These are phyloP conservation scores for Blepharisma stoltei DNA, from an alignment of 73 alveolate genomes.

Conservation along the genomic window DNA sequence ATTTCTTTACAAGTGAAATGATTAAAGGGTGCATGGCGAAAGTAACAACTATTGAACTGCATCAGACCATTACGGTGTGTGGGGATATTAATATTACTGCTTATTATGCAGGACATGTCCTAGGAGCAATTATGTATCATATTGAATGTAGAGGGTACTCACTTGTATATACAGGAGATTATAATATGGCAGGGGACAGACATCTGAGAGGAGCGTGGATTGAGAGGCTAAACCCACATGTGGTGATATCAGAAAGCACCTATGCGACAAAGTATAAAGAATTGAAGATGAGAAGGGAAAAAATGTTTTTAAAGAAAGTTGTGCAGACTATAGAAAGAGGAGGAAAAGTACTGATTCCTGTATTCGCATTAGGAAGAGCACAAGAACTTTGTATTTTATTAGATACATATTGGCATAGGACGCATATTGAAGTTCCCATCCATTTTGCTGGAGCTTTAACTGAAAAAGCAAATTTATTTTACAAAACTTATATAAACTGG, in stretches of 20 bases:
- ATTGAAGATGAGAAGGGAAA: conserved; percentile 95
- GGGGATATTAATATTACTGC: conserved; percentile 76
- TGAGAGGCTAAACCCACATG: conserved; percentile 86
- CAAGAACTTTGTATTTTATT: conserved; percentile 96
- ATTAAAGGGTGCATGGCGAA: conserved; percentile 36
- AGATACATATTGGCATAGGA: conserved; percentile 97
- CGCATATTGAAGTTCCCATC: conserved; percentile 43
- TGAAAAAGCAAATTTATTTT: conserved; percentile 82
- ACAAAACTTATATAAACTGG: conserved; percentile 89
- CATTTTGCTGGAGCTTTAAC: conserved; percentile 46
- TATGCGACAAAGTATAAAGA: conserved; percentile 88
- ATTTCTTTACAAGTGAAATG: conserved; percentile 37
- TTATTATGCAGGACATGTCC: conserved; percentile 99
- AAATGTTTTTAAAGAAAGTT: conserved; percentile 89
- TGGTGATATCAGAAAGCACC: conserved; percentile 91
- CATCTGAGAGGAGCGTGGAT: conserved; percentile 97
- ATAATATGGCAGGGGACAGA: conserved; percentile 91
- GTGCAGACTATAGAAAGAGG: conserved; percentile 96
- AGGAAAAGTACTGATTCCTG: conserved; percentile 98
- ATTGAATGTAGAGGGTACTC: conserved; percentile 48
- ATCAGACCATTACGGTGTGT: conserved; percentile 11
- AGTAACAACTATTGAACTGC: conserved; percentile 30
- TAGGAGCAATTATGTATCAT: conserved; percentile 96
- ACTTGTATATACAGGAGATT: conserved; percentile 99
- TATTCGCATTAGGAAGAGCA: conserved; percentile 99